These are phyloP conservation scores for Tolypocladium pustulatum DNA, from an alignment of 2,329 filamentous ascomycete genomes.

Conservation along the genomic window DNA sequence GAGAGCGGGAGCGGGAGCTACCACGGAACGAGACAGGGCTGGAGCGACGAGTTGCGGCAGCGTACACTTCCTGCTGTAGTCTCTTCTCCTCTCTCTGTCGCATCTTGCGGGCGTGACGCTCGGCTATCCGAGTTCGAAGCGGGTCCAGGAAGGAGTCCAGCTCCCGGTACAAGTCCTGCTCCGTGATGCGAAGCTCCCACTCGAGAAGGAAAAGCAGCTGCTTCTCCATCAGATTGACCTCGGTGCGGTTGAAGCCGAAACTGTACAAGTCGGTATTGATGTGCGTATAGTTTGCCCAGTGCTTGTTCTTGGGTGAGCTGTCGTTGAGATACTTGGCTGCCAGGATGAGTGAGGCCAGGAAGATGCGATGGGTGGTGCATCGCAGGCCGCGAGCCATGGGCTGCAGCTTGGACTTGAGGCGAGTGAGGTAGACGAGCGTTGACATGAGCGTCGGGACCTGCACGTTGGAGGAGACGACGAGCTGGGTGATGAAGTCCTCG, in stretches of 20 bases:
- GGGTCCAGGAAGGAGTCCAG: slow-evolving; percentile 82
- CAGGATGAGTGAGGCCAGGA: slow-evolving; percentile 75
- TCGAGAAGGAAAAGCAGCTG: slow-evolving; percentile 90
- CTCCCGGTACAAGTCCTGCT: slow-evolving; percentile 78
- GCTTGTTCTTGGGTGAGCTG: slow-evolving; percentile 99
- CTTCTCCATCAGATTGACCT: slow-evolving; percentile 99
- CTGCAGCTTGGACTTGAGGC: slow-evolving; percentile 75
- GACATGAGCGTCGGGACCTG: slow-evolving; percentile 97
- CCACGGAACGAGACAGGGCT: slow-evolving; percentile 36
- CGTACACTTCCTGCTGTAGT: slow-evolving; percentile 25
- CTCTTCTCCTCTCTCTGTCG: slow-evolving; percentile 36
- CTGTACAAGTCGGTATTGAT: slow-evolving; percentile 53
- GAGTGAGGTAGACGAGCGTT: slow-evolving; percentile 82
- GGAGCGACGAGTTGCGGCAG: slow-evolving; percentile 27
- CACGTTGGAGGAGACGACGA: slow-evolving; percentile 88
- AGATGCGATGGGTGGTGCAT: slow-evolving; percentile 96
- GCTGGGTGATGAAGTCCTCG: slow-evolving; percentile 82
- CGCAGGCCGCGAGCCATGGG: slow-evolving; percentile 92
- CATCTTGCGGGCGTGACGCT: slow-evolving; percentile 38
- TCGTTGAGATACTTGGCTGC: slow-evolving; percentile 98
- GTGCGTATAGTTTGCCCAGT: slow-evolving; percentile 91
- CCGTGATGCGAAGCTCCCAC: slow-evolving; percentile 82
- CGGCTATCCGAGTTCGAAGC: slow-evolving; percentile 53
- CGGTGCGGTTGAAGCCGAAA: slow-evolving; percentile 87
- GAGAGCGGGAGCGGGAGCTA: slow-evolving; percentile 30